These are phyloP conservation scores for Talaromyces borbonicus DNA, from an alignment of 495 filamentous ascomycete species.

Conservation along the genomic window DNA sequence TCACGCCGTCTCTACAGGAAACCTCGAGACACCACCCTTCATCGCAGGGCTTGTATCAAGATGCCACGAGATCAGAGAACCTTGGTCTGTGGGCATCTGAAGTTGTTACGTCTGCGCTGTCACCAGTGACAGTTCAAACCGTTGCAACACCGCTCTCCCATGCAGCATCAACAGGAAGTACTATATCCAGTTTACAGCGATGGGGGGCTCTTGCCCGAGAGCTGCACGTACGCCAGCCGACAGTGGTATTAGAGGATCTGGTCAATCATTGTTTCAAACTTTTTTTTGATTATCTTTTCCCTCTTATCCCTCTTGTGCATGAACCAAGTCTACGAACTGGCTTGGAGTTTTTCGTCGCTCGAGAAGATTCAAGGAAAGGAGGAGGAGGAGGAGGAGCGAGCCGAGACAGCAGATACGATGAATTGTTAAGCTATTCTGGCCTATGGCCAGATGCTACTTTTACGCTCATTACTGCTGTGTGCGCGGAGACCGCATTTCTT, in stretches of 20 bases:
- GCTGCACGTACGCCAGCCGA: not conserved
- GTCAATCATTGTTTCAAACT: conserved; percentile 16
- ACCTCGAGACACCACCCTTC: not conserved
- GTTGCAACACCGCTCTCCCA: conserved; percentile 9
- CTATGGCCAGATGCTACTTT: conserved; percentile 18
- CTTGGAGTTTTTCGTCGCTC: conserved; percentile 12
- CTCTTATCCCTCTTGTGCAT: conserved; percentile 22
- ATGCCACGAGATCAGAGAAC: not conserved
- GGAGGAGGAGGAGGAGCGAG: not conserved
- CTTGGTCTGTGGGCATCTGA: conserved; percentile 10
- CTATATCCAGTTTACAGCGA: conserved; percentile 11
- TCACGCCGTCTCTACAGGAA: conserved; percentile 1
- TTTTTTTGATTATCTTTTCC: conserved; percentile 20
- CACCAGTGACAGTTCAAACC: conserved; percentile 13
- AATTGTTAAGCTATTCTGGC: conserved; percentile 12
- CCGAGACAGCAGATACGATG: conserved; percentile 3
- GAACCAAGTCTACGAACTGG: conserved; percentile 18
- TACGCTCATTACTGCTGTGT: conserved; percentile 19
- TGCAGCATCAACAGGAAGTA: conserved; percentile 8
- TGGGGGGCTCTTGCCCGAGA: conserved; percentile 10
- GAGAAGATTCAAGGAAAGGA: not conserved
- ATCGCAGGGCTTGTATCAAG: not conserved
- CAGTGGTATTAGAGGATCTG: conserved; percentile 7
- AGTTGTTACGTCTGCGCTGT: conserved; percentile 13
- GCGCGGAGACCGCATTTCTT: conserved; percentile 15